Conservation (phyloP, 2,329 filamentous ascomycete species). For the Cercospora zeae-maydis region DNA sequence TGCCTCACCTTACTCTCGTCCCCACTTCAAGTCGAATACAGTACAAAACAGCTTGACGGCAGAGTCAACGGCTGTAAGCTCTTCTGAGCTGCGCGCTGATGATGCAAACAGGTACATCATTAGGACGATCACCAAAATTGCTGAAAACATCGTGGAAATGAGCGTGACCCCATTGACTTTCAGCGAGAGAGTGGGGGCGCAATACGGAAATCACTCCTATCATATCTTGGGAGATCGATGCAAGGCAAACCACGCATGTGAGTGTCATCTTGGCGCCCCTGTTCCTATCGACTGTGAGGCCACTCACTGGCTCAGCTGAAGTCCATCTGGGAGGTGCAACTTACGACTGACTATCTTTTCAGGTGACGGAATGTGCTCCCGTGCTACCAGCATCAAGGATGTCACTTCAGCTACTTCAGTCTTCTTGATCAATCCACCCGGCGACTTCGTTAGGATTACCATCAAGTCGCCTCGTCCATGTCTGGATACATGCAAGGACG, state of each 20-base stretch:
- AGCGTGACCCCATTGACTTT: slow-evolving; percentile 17
- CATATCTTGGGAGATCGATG: slow-evolving; percentile 25
- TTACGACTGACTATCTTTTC: neutral
- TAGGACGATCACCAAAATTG: slow-evolving; percentile 14
- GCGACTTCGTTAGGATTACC: slow-evolving; percentile 22
- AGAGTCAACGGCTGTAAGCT: neutral
- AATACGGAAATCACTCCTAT: slow-evolving; percentile 18
- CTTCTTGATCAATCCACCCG: slow-evolving; percentile 20
- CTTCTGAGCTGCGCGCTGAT: neutral
- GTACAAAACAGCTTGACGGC: neutral
- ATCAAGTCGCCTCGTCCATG: slow-evolving; percentile 15
- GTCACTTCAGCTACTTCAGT: slow-evolving; percentile 14
- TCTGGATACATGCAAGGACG: slow-evolving; percentile 22
- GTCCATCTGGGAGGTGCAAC: neutral
- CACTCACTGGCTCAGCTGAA: neutral
- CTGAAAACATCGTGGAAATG: slow-evolving; percentile 17
- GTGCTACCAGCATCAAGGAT: slow-evolving; percentile 13
- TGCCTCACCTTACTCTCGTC: neutral
- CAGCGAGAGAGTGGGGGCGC: slow-evolving; percentile 6
- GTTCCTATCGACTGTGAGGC: neutral
- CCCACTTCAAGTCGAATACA: neutral
- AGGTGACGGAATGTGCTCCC: slow-evolving; percentile 6
- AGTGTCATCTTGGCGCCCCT: neutral
- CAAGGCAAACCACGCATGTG: slow-evolving; percentile 8
- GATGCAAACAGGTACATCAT: slow-evolving; percentile 7